Percentiles rank a stretch among this genome's conserved stretches.
phyloP scores from a whole-genome alignment of 805 yeast species.

The Candida vaughaniae region DNA sequence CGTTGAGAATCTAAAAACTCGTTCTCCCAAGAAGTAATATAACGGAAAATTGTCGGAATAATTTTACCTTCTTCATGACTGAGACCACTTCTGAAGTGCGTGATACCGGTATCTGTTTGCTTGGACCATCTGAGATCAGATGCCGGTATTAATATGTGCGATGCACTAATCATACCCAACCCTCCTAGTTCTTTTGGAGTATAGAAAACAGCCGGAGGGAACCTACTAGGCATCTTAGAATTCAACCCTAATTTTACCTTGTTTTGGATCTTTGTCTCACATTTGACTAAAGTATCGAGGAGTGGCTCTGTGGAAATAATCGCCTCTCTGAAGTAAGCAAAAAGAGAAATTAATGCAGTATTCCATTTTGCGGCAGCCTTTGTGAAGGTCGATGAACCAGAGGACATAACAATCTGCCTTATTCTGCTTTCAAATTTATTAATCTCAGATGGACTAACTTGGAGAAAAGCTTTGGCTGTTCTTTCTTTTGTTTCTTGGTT shows the following conservation, averaged over 20 bases:
- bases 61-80: slow-evolving; percentile 72
- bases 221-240: slow-evolving; percentile 97
- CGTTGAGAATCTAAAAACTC: slow-evolving; percentile 92
- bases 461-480: slow-evolving; percentile 83
- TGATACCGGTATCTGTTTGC: slow-evolving; percentile 92
- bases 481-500: slow-evolving; percentile 73
- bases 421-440: slow-evolving; percentile 79
- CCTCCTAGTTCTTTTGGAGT: slow-evolving; percentile 98
- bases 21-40: slow-evolving; percentile 94
- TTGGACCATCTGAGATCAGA: slow-evolving; percentile 88
- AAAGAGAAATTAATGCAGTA: slow-evolving; percentile 80
- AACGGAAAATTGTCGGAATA: slow-evolving; percentile 92
- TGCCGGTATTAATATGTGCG: slow-evolving; percentile 92
- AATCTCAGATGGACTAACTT: slow-evolving; percentile 79
- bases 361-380: slow-evolving; percentile 96
- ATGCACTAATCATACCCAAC: slow-evolving; percentile 95
- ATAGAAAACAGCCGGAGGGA: slow-evolving; percentile 98
- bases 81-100: slow-evolving; percentile 95
- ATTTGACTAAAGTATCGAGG: slow-evolving; percentile 78
- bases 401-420: slow-evolving; percentile 87
- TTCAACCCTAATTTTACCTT: slow-evolving; percentile 92
- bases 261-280: slow-evolving; percentile 92
- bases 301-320: slow-evolving; percentile 77
- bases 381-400: slow-evolving; percentile 94
- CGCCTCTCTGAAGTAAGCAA: slow-evolving; percentile 92